Evolutionary conservation across 331 rosid species (phyloP).

Genomic region (Malus hybrid): DNA sequence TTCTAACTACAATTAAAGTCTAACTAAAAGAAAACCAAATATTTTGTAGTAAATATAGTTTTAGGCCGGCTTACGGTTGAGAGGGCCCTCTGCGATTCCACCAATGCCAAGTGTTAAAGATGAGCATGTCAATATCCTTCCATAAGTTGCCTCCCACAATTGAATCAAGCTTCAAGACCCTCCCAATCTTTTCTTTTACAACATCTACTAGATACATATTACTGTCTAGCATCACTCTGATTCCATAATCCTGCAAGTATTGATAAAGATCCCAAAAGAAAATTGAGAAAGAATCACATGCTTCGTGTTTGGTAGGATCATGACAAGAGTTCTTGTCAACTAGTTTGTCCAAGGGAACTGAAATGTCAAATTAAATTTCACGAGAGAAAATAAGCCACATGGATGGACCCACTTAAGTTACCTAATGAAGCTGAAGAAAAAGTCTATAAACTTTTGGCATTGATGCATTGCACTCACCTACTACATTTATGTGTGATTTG

Average conservation of each 20-base stretch:
- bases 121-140: constrained; percentile 53
- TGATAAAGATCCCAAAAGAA: not conserved
- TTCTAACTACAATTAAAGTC: too few relatives aligned
- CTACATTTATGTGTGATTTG: not conserved
- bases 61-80: constrained; percentile 58
- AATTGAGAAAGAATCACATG: not conserved
- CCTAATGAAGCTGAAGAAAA: too few relatives aligned
- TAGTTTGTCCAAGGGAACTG: not conserved
- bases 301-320: not conserved
- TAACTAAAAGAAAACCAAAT: too few relatives aligned
- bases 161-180: constrained; percentile 80
- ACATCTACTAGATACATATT: constrained; percentile 75
- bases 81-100: constrained; percentile 91
- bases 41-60: not conserved
- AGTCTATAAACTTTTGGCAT: not conserved
- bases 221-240: constrained; percentile 73
- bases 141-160: constrained; percentile 56
- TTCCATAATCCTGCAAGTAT: constrained; percentile 49
- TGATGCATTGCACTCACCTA: not conserved
- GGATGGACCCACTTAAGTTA: too few relatives aligned
- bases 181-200: constrained; percentile 50
- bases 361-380: not conserved
- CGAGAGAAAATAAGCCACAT: not conserved
- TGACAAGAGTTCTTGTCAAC: not conserved
- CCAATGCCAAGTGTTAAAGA: constrained; percentile 99